Evolutionary conservation across 2,329 filamentous ascomycete species (phyloP).

Genomic region (Fusarium albidum): DNA sequence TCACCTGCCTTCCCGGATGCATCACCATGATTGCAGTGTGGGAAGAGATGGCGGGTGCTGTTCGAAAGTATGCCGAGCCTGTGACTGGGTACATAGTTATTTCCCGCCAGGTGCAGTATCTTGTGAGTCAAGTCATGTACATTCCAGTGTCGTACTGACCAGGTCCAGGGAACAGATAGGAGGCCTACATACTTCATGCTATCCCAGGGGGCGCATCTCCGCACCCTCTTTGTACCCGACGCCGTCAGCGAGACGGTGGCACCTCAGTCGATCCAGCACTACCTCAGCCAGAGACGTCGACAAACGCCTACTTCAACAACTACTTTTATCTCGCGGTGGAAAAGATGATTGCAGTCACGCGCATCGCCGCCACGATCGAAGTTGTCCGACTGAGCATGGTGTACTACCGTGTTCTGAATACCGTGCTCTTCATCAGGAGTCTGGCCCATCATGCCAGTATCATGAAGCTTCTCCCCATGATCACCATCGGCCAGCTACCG

Average conservation of each 20-base stretch:
- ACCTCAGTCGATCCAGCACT: slow-evolving; percentile 45
- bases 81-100: slow-evolving; percentile 30
- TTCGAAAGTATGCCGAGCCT: slow-evolving; percentile 32
- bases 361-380: slow-evolving; percentile 42
- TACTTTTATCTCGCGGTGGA: slow-evolving; percentile 45
- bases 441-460: slow-evolving; percentile 8
- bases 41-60: slow-evolving; percentile 34
- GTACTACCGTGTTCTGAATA: slow-evolving; percentile 47
- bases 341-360: slow-evolving; percentile 50
- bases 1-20: slow-evolving; percentile 32
- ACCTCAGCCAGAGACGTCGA: slow-evolving; percentile 44
- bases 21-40: slow-evolving; percentile 36
- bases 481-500: slow-evolving; percentile 25
- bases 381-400: slow-evolving; percentile 43
- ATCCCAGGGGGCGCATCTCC: slow-evolving; percentile 29
- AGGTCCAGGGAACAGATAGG: slow-evolving; percentile 27
- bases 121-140: slow-evolving; percentile 10
- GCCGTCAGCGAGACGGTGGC: slow-evolving; percentile 46
- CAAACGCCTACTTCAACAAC: slow-evolving; percentile 48
- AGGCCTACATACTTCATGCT: slow-evolving; percentile 36
- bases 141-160: not conserved
- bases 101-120: slow-evolving; percentile 35
- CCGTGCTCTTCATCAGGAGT: slow-evolving; percentile 38
- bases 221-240: slow-evolving; percentile 44
- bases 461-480: slow-evolving; percentile 31